phyloP scores from a whole-genome alignment of 2,329 filamentous ascomycete species.

The Diaporthe vexans region DNA sequence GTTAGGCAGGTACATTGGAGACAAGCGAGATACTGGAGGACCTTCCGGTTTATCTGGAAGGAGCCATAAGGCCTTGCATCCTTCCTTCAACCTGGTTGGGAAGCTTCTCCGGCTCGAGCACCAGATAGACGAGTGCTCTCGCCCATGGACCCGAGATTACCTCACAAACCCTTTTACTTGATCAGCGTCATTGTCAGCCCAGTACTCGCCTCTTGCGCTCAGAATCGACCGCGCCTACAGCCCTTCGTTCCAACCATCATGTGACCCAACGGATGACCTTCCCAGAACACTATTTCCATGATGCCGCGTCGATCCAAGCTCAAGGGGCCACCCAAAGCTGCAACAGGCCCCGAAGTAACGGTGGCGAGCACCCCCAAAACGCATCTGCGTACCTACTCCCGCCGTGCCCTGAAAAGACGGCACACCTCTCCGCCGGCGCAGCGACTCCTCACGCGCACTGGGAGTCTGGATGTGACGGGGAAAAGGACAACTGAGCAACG shows the following conservation, averaged over 20 bases:
- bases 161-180: not conserved
- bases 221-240: not conserved
- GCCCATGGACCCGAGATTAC: not conserved
- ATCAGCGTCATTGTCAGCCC: too few relatives aligned
- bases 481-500: not conserved
- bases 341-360: not conserved
- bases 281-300: not conserved
- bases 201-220: not conserved
- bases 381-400: constrained; percentile 35
- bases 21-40: not conserved
- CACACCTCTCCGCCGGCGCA: not conserved
- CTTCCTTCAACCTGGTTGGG: not conserved
- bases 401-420: constrained; percentile 29
- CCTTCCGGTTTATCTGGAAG: not conserved
- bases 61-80: not conserved
- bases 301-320: not conserved
- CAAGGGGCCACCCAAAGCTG: not conserved
- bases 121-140: not conserved
- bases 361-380: not conserved
- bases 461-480: not conserved
- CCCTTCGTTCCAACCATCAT: not conserved
- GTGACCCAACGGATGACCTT: not conserved
- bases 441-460: not conserved
- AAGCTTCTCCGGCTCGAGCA: not conserved
- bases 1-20: not conserved